Base-by-base conservation (phyloP, 1,139 yeast genomes). In the Scheffersomyces parashehatae region DNA sequence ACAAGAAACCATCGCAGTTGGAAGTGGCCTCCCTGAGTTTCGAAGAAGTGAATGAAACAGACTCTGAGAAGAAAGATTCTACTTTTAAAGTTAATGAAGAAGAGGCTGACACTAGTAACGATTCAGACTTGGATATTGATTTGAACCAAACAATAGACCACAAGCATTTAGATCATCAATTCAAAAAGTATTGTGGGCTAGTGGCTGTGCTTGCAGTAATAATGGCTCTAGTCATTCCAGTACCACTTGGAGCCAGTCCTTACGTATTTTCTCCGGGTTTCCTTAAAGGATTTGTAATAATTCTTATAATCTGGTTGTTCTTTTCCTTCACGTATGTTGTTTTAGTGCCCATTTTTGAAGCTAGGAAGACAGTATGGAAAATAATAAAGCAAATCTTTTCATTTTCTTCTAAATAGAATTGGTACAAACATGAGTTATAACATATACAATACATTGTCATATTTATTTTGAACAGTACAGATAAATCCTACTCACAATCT, bases 231-330 rank as follows among this genome's bases (percentile, higher is more conserved):
- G 40, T 54, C 2, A 50, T 58, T n/a, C 62, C 62, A 2, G 51
- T 58, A 20, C 46, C 48, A 10, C 41, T 47, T 34, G 42, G 56
- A 26, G 54, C 52, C 3, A 39, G 49, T n/a, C 55, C 55, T 1
- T 57, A 56, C 37, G 45, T 54, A 0, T 55, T 57, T 36, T 52
- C 58, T 3, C 50, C 52, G 2, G 49, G 50, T 14, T 57, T 57
- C 39, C 48, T 56, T 28, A 48, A 51, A 12, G 59, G 58, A 3
- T 41, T 45, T n/a, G 47, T 57, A 5, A 43, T 51, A 32, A 44
- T 57, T 3, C 52, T 54, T 36, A 51, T 56, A 2, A 47, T 51
- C 8, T 57, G 62, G 62, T 43, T 56, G 33, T 56, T 56, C 42
- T 49, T 40, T 28, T 50, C 59, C 5, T 51, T 56, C 30, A 35